Conservation (phyloP, 768 basidiomycete species). For the Cystofilobasidium ferigula region DNA sequence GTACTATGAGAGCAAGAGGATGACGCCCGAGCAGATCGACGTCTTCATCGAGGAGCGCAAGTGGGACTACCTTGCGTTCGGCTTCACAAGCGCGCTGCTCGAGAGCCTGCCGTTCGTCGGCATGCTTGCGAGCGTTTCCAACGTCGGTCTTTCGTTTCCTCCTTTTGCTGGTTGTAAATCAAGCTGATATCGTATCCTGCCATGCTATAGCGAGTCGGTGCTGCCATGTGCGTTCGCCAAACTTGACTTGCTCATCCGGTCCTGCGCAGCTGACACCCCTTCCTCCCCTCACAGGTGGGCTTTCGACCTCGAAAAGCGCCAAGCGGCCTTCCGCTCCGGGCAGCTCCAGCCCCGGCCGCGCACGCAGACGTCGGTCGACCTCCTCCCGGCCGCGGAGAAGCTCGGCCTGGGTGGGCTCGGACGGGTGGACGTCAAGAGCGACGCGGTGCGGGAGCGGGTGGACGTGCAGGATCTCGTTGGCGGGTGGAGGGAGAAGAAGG, state of each 20-base stretch:
- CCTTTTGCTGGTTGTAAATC: not conserved
- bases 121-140: conserved; percentile 69
- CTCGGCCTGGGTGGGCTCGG: conserved; percentile 2
- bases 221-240: no score
- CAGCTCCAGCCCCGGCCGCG: conserved; percentile 33
- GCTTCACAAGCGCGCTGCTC: conserved; percentile 68
- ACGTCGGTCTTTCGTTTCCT: conserved; percentile 35
- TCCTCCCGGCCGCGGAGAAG: not conserved
- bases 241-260: not conserved
- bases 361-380: conserved; percentile 4
- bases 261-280: not conserved
- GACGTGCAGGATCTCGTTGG: not conserved
- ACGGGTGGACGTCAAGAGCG: conserved; percentile 20
- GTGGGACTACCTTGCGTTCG: conserved; percentile 83
- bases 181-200: not conserved
- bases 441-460: conserved; percentile 3
- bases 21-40: conserved; percentile 57
- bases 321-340: conserved; percentile 39
- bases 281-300: conserved; percentile 28
- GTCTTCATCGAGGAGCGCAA: conserved; percentile 79
- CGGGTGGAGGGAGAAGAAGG: not conserved
- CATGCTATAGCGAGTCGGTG: conserved; percentile 53
- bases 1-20: conserved; percentile 77
- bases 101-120: conserved; percentile 75
- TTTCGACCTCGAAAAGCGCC: conserved; percentile 43